Evolutionary conservation across 345 rosid species (phyloP), one percentile per base, ranked within the genome.

Genomic region (Populus simonii): DNA sequence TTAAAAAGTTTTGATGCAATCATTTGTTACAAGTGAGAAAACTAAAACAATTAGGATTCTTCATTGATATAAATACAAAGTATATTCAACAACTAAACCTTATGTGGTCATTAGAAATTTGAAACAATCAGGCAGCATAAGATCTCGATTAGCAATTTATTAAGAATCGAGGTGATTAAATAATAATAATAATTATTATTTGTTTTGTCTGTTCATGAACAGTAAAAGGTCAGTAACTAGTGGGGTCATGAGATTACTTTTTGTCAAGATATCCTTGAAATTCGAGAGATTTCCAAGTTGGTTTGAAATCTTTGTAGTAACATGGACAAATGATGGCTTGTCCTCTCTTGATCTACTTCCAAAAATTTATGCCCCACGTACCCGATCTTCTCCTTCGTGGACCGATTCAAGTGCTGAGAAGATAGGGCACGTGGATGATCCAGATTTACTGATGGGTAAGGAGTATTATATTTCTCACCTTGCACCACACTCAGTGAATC

Each of bases 331-430:
- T 36, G 29, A 66, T 66, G 25, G 70, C 16, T 18, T 75, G 77
- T 79, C 77, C 43, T 61, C 15, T 35, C 55, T 13, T 18, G 35
- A 33, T 53, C 17, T 38, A 17, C 53, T 17, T 68, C 38, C 33
- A 65, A 63, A 39, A 68, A 68, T 18, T 61, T 36, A 29, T 47
- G 79, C 4, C 79, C 80, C 84, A 66, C 78, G 13, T 22, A 20
- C 35, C 70, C 62, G 68, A 76, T 77, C 74, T 43, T 43, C 59
- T 68, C 74, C 65, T 41, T 20, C 43, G 63, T 39, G 67, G 70
- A 41, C 77, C 51, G 12, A 0, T 53, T 76, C 53, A 49, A 27
- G 38, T 27, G 38, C 68, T 49, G 17, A 10, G 41, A 69, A 73
- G 71, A 74, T 80, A 11, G 25, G 73, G 45, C 51, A 41, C 31